Evolutionary conservation across 139 green algal genomes (phyloP).

Genomic region (Chlamydomonas schloesseri): DNA sequence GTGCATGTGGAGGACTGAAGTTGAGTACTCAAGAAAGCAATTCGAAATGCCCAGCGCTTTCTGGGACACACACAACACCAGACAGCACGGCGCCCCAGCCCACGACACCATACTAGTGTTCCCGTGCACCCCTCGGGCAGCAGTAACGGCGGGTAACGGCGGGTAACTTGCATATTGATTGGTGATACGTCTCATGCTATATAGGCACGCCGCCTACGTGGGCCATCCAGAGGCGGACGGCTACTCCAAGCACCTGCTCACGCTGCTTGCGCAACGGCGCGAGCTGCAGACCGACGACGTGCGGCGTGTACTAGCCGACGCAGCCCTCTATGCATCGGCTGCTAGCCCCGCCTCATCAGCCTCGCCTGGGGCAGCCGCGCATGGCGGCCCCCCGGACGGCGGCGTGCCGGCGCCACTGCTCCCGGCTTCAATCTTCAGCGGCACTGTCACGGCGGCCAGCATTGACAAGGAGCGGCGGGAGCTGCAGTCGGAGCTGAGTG

Average conservation of each 20-base stretch:
- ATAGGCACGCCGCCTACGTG: conserved; percentile 31
- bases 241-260: conserved; percentile 50
- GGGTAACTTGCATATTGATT: too few species aligned
- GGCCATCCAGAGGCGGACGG: conserved; percentile 22
- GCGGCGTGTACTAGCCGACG: neutral
- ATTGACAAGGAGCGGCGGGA: conserved; percentile 49
- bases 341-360: neutral
- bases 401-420: neutral
- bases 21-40: too few species aligned
- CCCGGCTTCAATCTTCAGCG: conserved; percentile 23
- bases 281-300: conserved; percentile 53
- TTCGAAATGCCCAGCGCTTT: too few species aligned
- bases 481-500: conserved; percentile 37
- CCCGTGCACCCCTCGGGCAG: too few species aligned
- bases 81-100: too few species aligned
- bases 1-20: too few species aligned
- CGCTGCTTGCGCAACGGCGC: conserved; percentile 49
- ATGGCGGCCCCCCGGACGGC: neutral
- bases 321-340: neutral
- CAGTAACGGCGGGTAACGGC: too few species aligned
- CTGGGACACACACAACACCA: too few species aligned
- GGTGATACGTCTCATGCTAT: too few species aligned
- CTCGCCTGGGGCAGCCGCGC: too few species aligned
- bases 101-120: too few species aligned
- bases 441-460: neutral